Conservation (phyloP, 2,329 filamentous ascomycete genomes). For the Penicillium decumbens region DNA sequence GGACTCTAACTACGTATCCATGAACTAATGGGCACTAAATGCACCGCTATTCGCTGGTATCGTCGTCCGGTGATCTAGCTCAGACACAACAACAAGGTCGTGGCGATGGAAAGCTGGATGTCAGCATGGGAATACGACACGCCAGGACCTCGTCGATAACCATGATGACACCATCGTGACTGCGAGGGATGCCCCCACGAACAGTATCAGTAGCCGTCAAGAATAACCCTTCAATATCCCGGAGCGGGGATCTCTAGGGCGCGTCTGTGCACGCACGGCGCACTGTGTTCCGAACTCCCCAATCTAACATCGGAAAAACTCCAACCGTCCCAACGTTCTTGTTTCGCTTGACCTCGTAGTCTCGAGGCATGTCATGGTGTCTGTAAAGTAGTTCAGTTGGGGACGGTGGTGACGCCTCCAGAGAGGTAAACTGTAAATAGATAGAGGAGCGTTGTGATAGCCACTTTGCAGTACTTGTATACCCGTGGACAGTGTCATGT, state of each 20-base stretch:
- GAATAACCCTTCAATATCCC: constrained; percentile 6
- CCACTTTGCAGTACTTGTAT: not conserved
- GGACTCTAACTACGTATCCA: not conserved
- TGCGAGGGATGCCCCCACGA: not conserved
- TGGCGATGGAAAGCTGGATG: not conserved
- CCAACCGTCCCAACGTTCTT: not conserved
- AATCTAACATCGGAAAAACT: not conserved
- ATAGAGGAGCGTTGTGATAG: not conserved
- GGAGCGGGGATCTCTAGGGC: constrained; percentile 3
- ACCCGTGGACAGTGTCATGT: too few species aligned
- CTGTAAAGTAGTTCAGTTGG: not conserved
- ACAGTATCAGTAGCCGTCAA: constrained; percentile 10
- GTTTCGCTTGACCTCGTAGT: not conserved
- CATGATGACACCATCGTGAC: not conserved
- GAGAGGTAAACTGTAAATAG: not conserved
- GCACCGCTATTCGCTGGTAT: not conserved
- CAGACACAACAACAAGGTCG: not conserved
- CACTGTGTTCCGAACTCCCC: constrained; percentile 14
- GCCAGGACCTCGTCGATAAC: not conserved
- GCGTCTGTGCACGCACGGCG: constrained; percentile 4
- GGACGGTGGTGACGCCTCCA: not conserved
- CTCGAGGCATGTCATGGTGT: not conserved
- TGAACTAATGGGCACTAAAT: not conserved
- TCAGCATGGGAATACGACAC: not conserved
- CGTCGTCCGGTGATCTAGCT: not conserved